phyloP scores from a whole-genome alignment of 805 yeast species.

The Teunomyces pallodes region DNA sequence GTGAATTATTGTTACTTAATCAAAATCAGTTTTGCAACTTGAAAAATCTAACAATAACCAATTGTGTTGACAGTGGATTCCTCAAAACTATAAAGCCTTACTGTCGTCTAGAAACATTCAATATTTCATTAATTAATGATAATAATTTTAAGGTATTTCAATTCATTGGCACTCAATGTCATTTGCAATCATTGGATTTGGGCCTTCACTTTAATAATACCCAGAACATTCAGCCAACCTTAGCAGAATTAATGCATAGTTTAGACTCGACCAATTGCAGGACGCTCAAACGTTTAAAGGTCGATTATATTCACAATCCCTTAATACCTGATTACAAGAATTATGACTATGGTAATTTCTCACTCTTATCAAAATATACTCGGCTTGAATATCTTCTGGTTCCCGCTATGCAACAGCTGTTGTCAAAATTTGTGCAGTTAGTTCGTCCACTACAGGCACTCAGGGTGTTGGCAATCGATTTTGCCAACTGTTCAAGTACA shows the following conservation, averaged over 20 bases:
- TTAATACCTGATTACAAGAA: background rate
- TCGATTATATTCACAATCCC: background rate
- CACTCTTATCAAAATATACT: background rate
- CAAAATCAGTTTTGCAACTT: background rate
- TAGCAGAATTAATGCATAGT: background rate
- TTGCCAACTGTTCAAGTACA: background rate
- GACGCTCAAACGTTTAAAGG: background rate
- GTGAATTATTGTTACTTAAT: background rate
- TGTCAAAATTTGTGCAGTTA: conserved; percentile 2
- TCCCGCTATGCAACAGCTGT: conserved; percentile 4
- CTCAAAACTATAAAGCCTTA: background rate
- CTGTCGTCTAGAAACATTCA: background rate
- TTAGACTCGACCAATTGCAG: background rate
- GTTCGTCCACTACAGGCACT: background rate
- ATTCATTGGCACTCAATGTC: background rate
- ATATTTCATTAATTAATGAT: background rate
- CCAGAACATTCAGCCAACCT: background rate
- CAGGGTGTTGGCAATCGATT: conserved; percentile 1
- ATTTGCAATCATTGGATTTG: background rate
- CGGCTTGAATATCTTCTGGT: conserved; percentile 4
- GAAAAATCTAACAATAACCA: background rate
- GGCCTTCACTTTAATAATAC: background rate
- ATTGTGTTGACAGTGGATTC: background rate
- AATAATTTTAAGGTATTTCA: background rate
- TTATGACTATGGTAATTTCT: background rate